Base-by-base conservation (phyloP, 1,139 yeast species). In the Lodderomyces orthopsilosis region DNA sequence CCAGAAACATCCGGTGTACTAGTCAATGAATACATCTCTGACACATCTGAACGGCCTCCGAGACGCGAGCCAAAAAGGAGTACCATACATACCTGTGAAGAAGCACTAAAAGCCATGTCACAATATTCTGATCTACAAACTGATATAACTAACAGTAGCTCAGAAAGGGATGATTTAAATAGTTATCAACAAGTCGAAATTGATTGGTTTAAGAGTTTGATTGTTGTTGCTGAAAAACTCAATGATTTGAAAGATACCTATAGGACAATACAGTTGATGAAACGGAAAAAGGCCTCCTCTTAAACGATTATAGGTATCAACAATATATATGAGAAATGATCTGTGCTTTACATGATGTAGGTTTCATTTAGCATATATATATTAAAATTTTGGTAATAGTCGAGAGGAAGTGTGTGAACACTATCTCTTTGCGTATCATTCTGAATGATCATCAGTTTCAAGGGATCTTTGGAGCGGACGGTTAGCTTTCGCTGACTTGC, bases 161-260 rank as follows among this genome's bases (percentile, higher is more conserved):
- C 12, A 10, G 34, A 30, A 19, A 30, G 12, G 7, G 19, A 15
- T 15, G 19, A 15, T 30, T 17, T 30, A 13, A 15, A 14, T 10
- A 30, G 34, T 15, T 15, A 30, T 15, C 46, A 41, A 19, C 41
- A 44, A 28, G 18, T 48, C 1, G 59, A 56, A 21, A 40, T 51
- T 18, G 53, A 54, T 23, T 68, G 73, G 72, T 44, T 56, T 33
- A 50, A 53, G 23, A 58, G 59, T 45, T 49, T 62, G 4, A 53
- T 56, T 38, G 53, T 52, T 30, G 61, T 68, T 6, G 54, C 63
- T 38, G 63, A 62, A 41, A 48, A 68, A 41, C 51, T 69, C 19
- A 61, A 58, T 45, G 55, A 65, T 21, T 52, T 69, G 36, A 59
- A 61, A 42, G 72, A 68, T 41, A 54, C 61, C 1, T 66, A 63